These are phyloP conservation scores for Carex scoparia DNA, from an alignment of 176 grass and related monocot species.

Conservation along the genomic window DNA sequence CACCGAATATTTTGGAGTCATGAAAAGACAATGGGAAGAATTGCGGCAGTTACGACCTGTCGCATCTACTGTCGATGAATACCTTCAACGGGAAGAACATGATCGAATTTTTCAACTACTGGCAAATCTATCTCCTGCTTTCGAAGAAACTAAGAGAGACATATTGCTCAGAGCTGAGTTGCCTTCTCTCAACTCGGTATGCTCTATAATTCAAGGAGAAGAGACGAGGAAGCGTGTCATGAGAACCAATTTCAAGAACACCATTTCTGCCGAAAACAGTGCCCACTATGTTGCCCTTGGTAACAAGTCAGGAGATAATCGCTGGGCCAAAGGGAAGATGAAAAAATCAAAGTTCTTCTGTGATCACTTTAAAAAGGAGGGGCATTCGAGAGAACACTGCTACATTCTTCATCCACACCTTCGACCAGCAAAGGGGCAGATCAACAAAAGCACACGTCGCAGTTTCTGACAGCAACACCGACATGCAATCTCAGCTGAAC, in stretches of 20 bases:
- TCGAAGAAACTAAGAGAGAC: neutral
- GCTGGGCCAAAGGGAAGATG: neutral
- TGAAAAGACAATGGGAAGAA: neutral
- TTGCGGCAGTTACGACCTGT: neutral
- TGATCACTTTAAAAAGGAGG: neutral
- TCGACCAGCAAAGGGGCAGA: no score
- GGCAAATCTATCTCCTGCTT: neutral
- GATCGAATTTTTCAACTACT: neutral
- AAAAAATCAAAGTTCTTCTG: neutral
- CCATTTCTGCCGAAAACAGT: no score
- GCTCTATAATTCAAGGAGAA: neutral
- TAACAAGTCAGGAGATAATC: no score
- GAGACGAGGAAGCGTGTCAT: neutral
- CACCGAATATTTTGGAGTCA: neutral
- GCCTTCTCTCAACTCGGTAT: neutral
- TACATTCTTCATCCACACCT: neutral
- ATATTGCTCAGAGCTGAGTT: neutral
- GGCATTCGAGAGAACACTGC: neutral
- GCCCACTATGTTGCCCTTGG: no score
- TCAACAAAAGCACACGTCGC: no score
- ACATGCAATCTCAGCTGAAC: no score
- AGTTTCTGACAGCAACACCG: no score
- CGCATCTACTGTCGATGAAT: no score
- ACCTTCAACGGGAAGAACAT: no score
- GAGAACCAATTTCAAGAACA: neutral